These are phyloP conservation scores for Carex parvula DNA, from an alignment of 176 grass and related monocot species.

Conservation along the genomic window DNA sequence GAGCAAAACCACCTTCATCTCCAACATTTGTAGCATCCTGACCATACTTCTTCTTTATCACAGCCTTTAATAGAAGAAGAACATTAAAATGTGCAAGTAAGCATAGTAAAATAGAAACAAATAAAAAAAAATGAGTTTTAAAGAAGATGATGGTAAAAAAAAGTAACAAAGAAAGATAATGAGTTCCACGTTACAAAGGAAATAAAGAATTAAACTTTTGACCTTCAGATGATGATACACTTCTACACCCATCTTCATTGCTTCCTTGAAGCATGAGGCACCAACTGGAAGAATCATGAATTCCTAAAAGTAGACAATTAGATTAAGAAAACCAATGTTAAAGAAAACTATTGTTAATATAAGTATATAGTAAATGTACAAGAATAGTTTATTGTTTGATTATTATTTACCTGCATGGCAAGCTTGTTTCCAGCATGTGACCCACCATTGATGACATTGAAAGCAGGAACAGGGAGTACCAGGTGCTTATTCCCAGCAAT, in stretches of 20 bases:
- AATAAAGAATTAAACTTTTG: neutral
- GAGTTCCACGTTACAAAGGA: neutral
- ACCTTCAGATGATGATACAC: conserved; percentile 96
- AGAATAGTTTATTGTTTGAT: neutral
- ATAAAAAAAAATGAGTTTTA: neutral
- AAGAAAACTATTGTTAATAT: neutral
- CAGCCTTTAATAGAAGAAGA: conserved; percentile 38
- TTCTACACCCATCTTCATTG: conserved; percentile 99
- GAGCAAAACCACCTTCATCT: conserved; percentile 98
- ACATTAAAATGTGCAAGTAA: neutral
- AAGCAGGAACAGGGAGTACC: conserved; percentile 87
- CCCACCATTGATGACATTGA: conserved; percentile 95
- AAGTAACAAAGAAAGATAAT: neutral
- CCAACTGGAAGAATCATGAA: conserved; percentile 96
- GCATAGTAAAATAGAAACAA: neutral
- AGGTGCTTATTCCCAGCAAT: conserved; percentile 83
- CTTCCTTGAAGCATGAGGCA: conserved; percentile 83
- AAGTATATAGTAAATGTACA: neutral
- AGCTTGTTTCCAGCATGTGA: conserved; percentile 98
- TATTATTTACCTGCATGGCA: conserved; percentile 68
- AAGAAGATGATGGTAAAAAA: neutral
- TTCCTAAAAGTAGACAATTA: conserved; percentile 43
- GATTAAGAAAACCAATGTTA: neutral
- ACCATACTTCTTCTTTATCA: conserved; percentile 99
- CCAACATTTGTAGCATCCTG: conserved; percentile 97